These are phyloP conservation scores for Corymbia calophylla DNA, from an alignment of 441 rosid species.

Conservation along the genomic window DNA sequence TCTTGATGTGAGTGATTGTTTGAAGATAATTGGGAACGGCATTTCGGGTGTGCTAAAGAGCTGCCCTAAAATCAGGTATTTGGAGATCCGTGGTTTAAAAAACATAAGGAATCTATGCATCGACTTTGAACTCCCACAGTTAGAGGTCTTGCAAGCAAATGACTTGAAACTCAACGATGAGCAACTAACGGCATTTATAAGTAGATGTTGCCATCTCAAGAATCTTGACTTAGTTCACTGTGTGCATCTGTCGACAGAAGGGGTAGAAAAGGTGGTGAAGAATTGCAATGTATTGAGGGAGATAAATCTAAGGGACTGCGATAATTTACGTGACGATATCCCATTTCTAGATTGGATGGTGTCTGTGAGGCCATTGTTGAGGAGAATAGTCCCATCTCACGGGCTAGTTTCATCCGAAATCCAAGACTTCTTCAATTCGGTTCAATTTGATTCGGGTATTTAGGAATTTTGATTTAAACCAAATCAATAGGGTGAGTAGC, in stretches of 20 bases:
- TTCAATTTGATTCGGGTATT: too few relatives aligned
- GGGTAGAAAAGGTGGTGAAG: slow-evolving; percentile 37
- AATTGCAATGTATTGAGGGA: slow-evolving; percentile 40
- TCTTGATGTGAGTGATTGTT: slow-evolving; percentile 37
- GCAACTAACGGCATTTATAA: slow-evolving; percentile 30
- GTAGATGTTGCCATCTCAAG: slow-evolving; percentile 33
- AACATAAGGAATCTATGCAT: slow-evolving; percentile 22
- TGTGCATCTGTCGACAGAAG: slow-evolving; percentile 36
- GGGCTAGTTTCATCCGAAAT: slow-evolving; percentile 16
- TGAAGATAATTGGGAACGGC: slow-evolving; percentile 38
- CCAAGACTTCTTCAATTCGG: slow-evolving; percentile 13
- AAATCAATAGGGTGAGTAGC: too few relatives aligned
- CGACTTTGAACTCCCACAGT: slow-evolving; percentile 34
- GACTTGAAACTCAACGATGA: slow-evolving; percentile 32
- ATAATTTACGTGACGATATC: slow-evolving; percentile 14
- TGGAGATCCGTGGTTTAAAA: slow-evolving; percentile 34
- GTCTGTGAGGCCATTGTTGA: slow-evolving; percentile 45
- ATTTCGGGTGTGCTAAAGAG: slow-evolving; percentile 25
- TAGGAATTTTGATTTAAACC: too few relatives aligned
- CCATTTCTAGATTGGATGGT: slow-evolving; percentile 34
- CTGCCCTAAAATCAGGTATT: slow-evolving; percentile 24
- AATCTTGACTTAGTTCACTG: slow-evolving; percentile 40
- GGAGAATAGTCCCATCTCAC: slow-evolving; percentile 44
- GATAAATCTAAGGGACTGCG: slow-evolving; percentile 39
- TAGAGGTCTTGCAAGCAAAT: slow-evolving; percentile 39